Evolutionary conservation across 345 rosid genomes (phyloP).

Genomic region (Stellera chamaejasme): DNA sequence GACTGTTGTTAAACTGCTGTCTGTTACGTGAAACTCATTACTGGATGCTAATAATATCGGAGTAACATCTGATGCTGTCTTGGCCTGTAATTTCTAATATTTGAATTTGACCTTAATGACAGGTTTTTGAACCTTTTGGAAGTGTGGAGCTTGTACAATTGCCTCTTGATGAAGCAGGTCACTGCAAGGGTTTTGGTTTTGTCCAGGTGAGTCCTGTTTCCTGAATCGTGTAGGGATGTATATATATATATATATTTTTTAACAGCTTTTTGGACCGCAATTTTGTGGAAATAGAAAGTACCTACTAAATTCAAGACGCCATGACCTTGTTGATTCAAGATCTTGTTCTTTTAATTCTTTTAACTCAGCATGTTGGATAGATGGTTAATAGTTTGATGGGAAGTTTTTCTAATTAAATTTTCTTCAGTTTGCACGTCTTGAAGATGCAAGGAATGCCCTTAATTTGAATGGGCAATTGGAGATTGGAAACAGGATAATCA

Average conservation of each 20-base stretch:
- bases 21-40: too few relatives aligned
- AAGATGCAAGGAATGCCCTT: conserved; percentile 87
- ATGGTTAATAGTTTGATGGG: background rate
- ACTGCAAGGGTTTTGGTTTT: conserved; percentile 94
- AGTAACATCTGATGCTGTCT: too few relatives aligned
- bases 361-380: conserved; percentile 1
- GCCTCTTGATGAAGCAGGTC: conserved; percentile 83
- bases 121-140: conserved; percentile 97
- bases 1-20: too few relatives aligned
- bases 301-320: background rate
- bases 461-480: conserved; percentile 88
- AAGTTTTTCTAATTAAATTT: conserved; percentile 5
- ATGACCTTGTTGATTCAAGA: background rate
- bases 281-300: background rate
- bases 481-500: conserved; percentile 81
- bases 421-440: conserved; percentile 79
- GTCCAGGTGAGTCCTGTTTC: conserved; percentile 61
- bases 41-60: too few relatives aligned
- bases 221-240: conserved; percentile 5
- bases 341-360: background rate
- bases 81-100: too few relatives aligned
- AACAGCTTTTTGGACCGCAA: background rate
- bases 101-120: background rate
- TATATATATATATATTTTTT: conserved; percentile 6
- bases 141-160: conserved; percentile 91